phyloP scores from a whole-genome alignment of 352 stramenopile species.

The Phytophthora palmivora region DNA sequence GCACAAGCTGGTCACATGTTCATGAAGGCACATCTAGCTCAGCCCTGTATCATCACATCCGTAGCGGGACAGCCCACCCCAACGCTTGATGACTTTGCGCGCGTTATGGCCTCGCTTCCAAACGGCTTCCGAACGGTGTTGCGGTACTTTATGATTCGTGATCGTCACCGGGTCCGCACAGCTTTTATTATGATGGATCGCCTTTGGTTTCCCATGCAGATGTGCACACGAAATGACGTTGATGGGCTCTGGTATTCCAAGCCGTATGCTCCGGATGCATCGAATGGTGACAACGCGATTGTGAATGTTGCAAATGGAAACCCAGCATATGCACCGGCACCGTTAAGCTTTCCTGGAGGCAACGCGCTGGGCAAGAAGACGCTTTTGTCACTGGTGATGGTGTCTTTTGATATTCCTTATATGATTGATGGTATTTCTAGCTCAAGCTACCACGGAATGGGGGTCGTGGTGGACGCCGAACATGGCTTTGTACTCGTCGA shows the following conservation, averaged over 20 bases:
- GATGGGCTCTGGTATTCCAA: conserved; percentile 77
- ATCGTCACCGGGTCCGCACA: conserved; percentile 85
- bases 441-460: conserved; percentile 89
- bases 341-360: conserved; percentile 74
- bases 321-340: conserved; percentile 62
- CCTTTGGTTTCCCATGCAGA: conserved; percentile 90
- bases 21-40: conserved; percentile 85
- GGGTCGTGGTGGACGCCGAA: conserved; percentile 87
- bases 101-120: conserved; percentile 70
- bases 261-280: conserved; percentile 24
- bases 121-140: conserved; percentile 87
- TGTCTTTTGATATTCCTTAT: conserved; percentile 93
- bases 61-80: conserved; percentile 83
- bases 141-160: conserved; percentile 87
- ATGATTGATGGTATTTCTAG: conserved; percentile 92
- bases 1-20: conserved; percentile 92
- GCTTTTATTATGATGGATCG: conserved; percentile 92
- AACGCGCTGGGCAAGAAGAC: conserved; percentile 76
- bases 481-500: conserved; percentile 92
- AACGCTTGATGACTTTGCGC: conserved; percentile 84
- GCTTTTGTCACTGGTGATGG: conserved; percentile 88
- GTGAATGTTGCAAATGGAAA: conserved; percentile 41
- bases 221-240: conserved; percentile 76
- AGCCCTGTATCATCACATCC: conserved; percentile 88
- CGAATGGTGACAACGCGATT: conserved; percentile 31